Percentiles rank a stretch among this genome's conserved stretches.
Evolutionary conservation across 2,329 filamentous ascomycete species (phyloP).

Genomic region (Aspergillus nomiae): DNA sequence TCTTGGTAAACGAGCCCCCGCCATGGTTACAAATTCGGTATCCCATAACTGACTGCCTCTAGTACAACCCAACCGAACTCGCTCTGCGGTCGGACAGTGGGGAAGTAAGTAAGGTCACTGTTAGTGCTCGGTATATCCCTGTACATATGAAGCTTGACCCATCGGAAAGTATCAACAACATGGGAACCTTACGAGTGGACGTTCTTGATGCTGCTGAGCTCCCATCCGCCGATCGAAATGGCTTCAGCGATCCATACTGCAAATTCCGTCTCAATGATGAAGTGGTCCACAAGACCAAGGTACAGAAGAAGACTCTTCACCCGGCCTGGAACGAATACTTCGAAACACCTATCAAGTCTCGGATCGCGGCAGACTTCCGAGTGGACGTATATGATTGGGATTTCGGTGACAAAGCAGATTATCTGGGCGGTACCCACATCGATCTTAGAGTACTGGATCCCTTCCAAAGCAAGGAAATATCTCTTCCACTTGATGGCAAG

Average conservation of each 20-base stretch:
- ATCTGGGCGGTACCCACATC: constrained; percentile 75
- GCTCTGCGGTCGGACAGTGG: constrained; percentile 78
- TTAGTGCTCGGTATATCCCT: constrained; percentile 93
- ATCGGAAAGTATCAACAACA: constrained; percentile 98
- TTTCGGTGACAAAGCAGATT: constrained; percentile 92
- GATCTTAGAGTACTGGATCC: constrained; percentile 80
- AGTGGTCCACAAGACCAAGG: constrained; percentile 92
- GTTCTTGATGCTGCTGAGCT: constrained; percentile 82
- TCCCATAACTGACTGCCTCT: constrained; percentile 13
- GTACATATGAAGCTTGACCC: constrained; percentile 93
- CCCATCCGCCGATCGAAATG: constrained; percentile 93
- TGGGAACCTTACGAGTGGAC: constrained; percentile 92
- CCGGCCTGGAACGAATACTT: constrained; percentile 97
- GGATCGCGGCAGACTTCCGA: constrained; percentile 80
- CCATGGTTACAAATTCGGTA: background rate
- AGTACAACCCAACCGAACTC: constrained; percentile 88
- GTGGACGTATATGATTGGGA: constrained; percentile 93
- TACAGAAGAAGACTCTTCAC: constrained; percentile 93
- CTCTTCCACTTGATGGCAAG: constrained; percentile 79
- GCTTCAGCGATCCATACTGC: constrained; percentile 95
- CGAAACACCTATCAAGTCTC: constrained; percentile 76
- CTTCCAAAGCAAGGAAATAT: constrained; percentile 76
- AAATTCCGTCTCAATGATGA: constrained; percentile 89
- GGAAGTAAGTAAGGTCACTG: constrained; percentile 74
- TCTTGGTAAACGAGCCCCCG: constrained; percentile 62